Conservation (phyloP, 495 filamentous ascomycete species). For the Chlorociboria aeruginascens region DNA sequence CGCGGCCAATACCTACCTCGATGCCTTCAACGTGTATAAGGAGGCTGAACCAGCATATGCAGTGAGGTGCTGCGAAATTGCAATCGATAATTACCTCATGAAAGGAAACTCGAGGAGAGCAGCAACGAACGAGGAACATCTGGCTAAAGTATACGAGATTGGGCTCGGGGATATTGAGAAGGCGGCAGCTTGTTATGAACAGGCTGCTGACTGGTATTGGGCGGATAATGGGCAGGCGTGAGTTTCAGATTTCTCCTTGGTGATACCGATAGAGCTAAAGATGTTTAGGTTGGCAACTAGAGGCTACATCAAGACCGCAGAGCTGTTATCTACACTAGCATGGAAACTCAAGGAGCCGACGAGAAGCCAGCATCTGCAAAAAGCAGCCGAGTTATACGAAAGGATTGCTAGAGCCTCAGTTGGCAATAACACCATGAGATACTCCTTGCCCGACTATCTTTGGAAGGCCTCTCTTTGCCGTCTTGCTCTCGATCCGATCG, state of each 20-base stretch:
- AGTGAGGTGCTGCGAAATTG: slow-evolving; percentile 56
- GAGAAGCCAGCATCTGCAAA: slow-evolving; percentile 67
- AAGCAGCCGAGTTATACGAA: slow-evolving; percentile 70
- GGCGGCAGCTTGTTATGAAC: slow-evolving; percentile 68
- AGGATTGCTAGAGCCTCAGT: slow-evolving; percentile 59
- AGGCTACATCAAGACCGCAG: slow-evolving; percentile 76
- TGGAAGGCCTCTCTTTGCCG: slow-evolving; percentile 81
- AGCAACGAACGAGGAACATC: slow-evolving; percentile 73
- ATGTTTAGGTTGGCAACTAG: slow-evolving; percentile 71
- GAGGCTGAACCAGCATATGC: slow-evolving; percentile 71
- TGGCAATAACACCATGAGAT: slow-evolving; percentile 76
- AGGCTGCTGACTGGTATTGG: slow-evolving; percentile 78
- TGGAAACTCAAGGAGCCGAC: slow-evolving; percentile 32
- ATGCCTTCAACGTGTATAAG: slow-evolving; percentile 76
- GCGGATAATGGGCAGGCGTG: slow-evolving; percentile 78
- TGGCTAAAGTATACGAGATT: slow-evolving; percentile 71
- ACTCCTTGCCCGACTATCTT: slow-evolving; percentile 86
- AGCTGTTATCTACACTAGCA: slow-evolving; percentile 31
- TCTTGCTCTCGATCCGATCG: slow-evolving; percentile 43
- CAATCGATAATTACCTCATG: slow-evolving; percentile 67
- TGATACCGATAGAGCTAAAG: neutral
- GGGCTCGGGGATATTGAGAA: slow-evolving; percentile 65
- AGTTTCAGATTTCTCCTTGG: slow-evolving; percentile 18
- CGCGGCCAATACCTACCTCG: slow-evolving; percentile 62
- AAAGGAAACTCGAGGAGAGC: slow-evolving; percentile 84